Evolutionary conservation across 2,329 filamentous ascomycete genomes (phyloP), one percentile per base, ranked within the genome.

Genomic region (Diplodia seriata): DNA sequence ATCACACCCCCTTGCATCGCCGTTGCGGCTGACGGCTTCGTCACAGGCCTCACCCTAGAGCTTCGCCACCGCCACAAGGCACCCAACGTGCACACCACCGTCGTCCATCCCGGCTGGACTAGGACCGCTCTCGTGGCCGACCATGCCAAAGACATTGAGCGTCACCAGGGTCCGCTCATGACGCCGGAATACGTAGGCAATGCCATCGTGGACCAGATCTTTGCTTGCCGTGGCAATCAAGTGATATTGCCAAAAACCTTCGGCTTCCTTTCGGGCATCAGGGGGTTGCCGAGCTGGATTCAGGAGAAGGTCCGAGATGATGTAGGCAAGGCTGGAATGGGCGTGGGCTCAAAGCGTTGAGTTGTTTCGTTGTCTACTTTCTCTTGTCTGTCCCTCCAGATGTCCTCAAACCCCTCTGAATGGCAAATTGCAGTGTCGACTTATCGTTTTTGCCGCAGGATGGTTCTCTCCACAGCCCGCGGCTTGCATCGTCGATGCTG

Each of bases 261-360:
- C 54, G 70, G 1, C 70, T 50, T 56, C 76, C 15, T 70, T 1
- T 74, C 77, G 4, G 73, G 73, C 8, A 70, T 85, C 40, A 76
- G 83, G 66, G 82, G 77, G 0, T 80, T 79, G 75, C 83, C 83
- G 1, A 78, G 77, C 49, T 85, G 84, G 83, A 33, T 84, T 66
- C 83, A 85, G 71, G 82, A 85, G 71, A 47, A 51, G 3, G 3
- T 76, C 1, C 68, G 78, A 65, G 71, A 68, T 59, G 65, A 69
- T n/a, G 40, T 71, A n/a, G 71, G 70, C 1, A 57, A 56, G 53
- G 9, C 36, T 7, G 53, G 53, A 8, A 57, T 43, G 29, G 54
- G 29, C 6, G 29, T 36, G 33, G 31, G 15, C 18, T 7, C 11
- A 7, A 20, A 12, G 1, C 12, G 15, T 23, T 49, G 54, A 56